These are phyloP conservation scores for Podosphaera leucotricha DNA, from an alignment of 2,329 filamentous ascomycete species.

Conservation along the genomic window DNA sequence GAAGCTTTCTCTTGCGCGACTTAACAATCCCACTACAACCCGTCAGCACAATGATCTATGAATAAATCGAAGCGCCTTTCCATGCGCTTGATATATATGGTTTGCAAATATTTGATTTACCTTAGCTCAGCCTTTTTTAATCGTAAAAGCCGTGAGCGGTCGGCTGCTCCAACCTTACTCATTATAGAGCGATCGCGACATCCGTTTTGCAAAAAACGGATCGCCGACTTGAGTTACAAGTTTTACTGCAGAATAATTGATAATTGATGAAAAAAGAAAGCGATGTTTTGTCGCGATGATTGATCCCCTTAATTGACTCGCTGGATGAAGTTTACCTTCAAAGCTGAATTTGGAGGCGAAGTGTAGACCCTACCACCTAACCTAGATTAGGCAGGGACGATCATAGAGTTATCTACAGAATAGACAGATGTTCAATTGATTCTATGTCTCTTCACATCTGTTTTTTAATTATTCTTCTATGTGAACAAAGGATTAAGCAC, in stretches of 20 bases:
- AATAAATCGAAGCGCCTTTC: slow-evolving; percentile 8
- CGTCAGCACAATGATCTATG: slow-evolving; percentile 12
- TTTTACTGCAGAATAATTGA: not conserved
- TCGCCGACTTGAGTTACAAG: not conserved
- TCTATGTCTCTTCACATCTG: not conserved
- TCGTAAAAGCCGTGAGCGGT: slow-evolving; percentile 42
- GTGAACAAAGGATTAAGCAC: not conserved
- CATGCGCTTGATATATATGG: slow-evolving; percentile 8
- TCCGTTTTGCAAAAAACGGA: slow-evolving; percentile 32
- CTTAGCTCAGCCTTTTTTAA: slow-evolving; percentile 37
- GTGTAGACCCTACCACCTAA: not conserved
- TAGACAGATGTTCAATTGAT: not conserved
- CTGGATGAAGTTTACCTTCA: not conserved
- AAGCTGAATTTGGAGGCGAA: slow-evolving; percentile 1
- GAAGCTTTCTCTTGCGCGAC: slow-evolving; percentile 77
- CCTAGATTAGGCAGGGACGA: slow-evolving; percentile 1
- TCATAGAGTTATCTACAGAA: not conserved
- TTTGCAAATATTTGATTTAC: slow-evolving; percentile 20
- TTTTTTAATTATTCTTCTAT: not conserved
- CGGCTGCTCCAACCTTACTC: slow-evolving; percentile 44
- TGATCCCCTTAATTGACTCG: not conserved
- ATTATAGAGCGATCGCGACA: slow-evolving; percentile 45
- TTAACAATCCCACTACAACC: slow-evolving; percentile 41
- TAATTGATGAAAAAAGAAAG: not conserved
- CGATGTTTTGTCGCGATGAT: not conserved